These are phyloP conservation scores for Leishmania guyanensis DNA, from an alignment of 208 protist species.

Conservation along the genomic window DNA sequence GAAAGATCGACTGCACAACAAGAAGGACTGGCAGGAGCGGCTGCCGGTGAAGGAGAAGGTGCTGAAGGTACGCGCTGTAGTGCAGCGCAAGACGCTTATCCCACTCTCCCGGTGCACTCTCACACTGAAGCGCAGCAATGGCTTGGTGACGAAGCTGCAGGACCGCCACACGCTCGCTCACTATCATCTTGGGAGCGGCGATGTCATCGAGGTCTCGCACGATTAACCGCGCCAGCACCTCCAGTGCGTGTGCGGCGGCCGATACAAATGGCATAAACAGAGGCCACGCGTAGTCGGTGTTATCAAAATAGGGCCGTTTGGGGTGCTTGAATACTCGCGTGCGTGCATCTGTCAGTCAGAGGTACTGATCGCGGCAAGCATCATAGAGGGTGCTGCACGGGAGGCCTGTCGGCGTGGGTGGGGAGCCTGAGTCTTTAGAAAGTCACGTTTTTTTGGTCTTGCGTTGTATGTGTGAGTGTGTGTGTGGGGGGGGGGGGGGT, in stretches of 20 bases:
- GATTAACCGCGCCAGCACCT: conserved; percentile 40
- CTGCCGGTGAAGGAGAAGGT: conserved; percentile 74
- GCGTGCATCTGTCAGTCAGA: background rate
- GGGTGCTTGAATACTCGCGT: background rate
- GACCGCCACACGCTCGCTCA: conserved; percentile 77
- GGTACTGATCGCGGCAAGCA: background rate
- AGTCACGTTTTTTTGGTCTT: background rate
- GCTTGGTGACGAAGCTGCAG: conserved; percentile 35
- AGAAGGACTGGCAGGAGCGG: conserved; percentile 70
- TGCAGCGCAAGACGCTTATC: conserved; percentile 83
- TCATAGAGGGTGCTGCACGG: background rate
- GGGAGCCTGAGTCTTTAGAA: background rate
- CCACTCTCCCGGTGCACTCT: conserved; percentile 82
- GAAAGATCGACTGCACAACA: conserved; percentile 41
- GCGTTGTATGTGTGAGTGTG: background rate
- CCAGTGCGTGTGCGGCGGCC: background rate
- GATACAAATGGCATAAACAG: background rate
- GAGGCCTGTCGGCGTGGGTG: background rate
- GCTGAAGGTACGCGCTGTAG: conserved; percentile 68
- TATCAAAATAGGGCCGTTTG: background rate
- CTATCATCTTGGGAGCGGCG: conserved; percentile 71
- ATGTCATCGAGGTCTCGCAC: conserved; percentile 73
- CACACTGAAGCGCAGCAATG: conserved; percentile 23
- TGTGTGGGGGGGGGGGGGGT: background rate
- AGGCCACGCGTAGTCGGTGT: background rate